These are phyloP conservation scores for Solanum hybrid DNA, from an alignment of 305 asterid species.

Conservation along the genomic window DNA sequence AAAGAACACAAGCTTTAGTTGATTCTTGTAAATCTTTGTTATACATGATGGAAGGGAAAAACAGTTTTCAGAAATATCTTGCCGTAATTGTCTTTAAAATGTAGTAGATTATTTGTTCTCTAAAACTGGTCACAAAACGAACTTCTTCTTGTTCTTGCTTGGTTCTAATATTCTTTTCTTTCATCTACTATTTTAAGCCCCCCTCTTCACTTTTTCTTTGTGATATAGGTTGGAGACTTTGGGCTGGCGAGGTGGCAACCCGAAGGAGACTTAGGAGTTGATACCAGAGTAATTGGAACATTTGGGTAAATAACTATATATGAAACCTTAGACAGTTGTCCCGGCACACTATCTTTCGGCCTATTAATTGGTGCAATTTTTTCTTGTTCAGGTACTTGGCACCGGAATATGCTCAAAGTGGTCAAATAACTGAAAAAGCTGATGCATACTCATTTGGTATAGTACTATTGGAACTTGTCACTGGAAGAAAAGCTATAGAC, in stretches of 20 bases:
- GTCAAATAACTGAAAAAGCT: constrained; percentile 66
- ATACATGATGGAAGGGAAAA: not conserved
- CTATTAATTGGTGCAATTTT: not conserved
- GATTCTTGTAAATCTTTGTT: not conserved
- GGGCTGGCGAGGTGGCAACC: constrained; percentile 78
- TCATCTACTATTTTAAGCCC: not conserved
- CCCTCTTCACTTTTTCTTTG: not conserved
- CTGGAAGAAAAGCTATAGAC: constrained; percentile 79
- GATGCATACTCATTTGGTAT: constrained; percentile 78
- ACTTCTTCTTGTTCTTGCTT: not conserved
- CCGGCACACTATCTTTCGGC: not conserved
- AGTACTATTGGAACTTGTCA: constrained; percentile 58
- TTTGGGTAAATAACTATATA: constrained; percentile 39
- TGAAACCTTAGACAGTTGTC: not conserved
- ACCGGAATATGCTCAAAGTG: constrained; percentile 81
- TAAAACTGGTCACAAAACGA: not conserved
- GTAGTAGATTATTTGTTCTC: not conserved
- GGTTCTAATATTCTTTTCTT: not conserved
- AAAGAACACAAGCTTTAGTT: not conserved
- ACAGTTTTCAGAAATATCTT: not conserved
- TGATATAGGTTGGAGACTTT: constrained; percentile 73
- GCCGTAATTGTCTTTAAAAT: not conserved
- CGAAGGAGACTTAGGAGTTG: constrained; percentile 42
- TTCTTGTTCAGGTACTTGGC: constrained; percentile 41
- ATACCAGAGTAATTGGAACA: constrained; percentile 71